Evolutionary conservation across 2,329 filamentous ascomycete species (phyloP), one percentile per base, ranked within the genome.

Genomic region (Talaromyces sp.): DNA sequence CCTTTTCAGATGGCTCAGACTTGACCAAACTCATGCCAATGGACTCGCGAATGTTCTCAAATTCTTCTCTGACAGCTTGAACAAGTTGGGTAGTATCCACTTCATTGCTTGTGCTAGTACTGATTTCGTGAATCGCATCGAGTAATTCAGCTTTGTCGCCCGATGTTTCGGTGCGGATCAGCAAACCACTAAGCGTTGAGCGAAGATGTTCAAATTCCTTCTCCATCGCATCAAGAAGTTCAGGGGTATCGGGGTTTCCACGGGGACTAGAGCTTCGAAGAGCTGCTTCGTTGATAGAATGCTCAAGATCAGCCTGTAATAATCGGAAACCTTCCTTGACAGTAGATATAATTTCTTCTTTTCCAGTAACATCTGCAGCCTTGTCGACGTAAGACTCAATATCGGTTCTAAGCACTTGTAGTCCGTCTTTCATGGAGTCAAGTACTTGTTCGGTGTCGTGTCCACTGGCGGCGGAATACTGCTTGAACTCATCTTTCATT

Each of bases 371-470:
- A 64, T 89, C 89, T 16, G 86, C 82, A 7, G 87, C 85, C 54
- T 86, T 87, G 69, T 93, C 88, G 63, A 95, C 87, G 67, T 96
- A 96, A 48, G 81, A 81, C 71, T 96, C 91, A 61, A 98, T 90
- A 63, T 96, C 90, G 12, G 81, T 79, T 11, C 92, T 87, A 6
- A 98, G 84, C 67, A 86, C 88, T 68, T 96, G 92, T 14, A 96
- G 83, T 0, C 92, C 92, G 71, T 96, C 91, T 68, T 92, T 93
- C 48, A 96, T 88, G 0, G 92, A 90, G 73, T 95, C 91, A 4
- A 97, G 81, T 12, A 96, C 87, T 73, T 96, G 91, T 73, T 96
- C 92, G 0, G 92, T 93, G 72, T 95, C 91, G 63, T 87, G 84
- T 44, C 89, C 91, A 68, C 87, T 91, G 65, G 89, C 88, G 2